Conservation (phyloP, 163 green algal genomes). For the Scenedesmus sp. region DNA sequence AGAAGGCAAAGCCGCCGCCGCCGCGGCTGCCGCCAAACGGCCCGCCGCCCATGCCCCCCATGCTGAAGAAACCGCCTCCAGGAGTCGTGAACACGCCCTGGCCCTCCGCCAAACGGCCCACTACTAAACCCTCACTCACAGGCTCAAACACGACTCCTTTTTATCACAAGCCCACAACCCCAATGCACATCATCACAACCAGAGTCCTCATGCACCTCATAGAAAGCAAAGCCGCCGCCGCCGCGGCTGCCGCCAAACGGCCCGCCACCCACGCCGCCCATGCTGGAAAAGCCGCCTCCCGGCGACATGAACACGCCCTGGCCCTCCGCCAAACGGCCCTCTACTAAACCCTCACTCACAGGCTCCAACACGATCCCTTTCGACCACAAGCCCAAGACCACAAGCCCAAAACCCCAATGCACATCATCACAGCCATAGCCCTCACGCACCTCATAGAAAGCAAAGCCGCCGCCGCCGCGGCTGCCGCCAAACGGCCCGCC, state of each 20-base stretch:
- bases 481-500: not conserved
- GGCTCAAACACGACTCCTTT: too few relatives aligned
- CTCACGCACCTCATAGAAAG: not conserved
- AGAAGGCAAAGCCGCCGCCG: conserved; percentile 12
- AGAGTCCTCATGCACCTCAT: not conserved
- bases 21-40: not conserved
- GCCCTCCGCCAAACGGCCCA: too few relatives aligned
- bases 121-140: too few relatives aligned
- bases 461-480: not conserved
- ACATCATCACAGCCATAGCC: too few relatives aligned
- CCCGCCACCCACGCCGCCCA: not conserved
- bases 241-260: not conserved
- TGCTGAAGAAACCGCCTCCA: not conserved
- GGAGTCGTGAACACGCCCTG: too few relatives aligned
- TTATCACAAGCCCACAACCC: too few relatives aligned
- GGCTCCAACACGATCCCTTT: too few relatives aligned
- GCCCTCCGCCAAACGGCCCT: too few relatives aligned
- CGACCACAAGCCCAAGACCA: too few relatives aligned
- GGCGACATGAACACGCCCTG: too few relatives aligned
- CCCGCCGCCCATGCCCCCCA: not conserved
- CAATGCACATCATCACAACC: too few relatives aligned
- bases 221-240: not conserved
- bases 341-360: too few relatives aligned
- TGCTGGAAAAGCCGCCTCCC: not conserved
- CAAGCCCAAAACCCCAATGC: not conserved